Conservation (phyloP, 2,329 filamentous ascomycete genomes). For the Hypoxylon sp. region DNA sequence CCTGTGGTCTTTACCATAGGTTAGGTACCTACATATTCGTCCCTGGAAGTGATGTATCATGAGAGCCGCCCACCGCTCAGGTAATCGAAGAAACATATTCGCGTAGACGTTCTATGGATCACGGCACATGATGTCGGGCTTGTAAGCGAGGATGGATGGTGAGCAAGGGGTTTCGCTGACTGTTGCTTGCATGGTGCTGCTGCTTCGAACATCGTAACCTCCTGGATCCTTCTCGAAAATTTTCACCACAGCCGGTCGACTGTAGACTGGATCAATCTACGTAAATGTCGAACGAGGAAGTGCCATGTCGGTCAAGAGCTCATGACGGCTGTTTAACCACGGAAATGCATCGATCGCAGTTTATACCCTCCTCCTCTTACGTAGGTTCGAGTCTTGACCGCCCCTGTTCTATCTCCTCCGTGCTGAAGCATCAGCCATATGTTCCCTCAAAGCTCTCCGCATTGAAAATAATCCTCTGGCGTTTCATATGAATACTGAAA, state of each 20-base stretch:
- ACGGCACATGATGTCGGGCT: background rate
- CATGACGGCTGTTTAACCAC: conserved; percentile 22
- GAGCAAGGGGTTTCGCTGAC: background rate
- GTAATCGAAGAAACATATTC: background rate
- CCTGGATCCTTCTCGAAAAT: background rate
- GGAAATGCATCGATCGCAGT: conserved; percentile 18
- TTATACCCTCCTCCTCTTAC: conserved; percentile 21
- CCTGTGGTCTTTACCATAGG: too few species aligned
- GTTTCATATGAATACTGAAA: conserved; percentile 29
- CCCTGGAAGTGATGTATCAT: background rate
- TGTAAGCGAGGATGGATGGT: background rate
- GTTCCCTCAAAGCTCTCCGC: background rate
- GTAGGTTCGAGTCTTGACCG: conserved; percentile 11
- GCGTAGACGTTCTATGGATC: background rate
- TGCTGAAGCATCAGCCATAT: conserved; percentile 1
- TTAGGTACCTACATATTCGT: background rate
- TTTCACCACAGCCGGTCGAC: background rate
- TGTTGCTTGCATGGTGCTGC: background rate
- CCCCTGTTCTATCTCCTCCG: background rate
- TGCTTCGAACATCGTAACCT: background rate
- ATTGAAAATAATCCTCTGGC: conserved; percentile 15
- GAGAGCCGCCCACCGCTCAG: background rate
- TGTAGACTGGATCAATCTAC: background rate
- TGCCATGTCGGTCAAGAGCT: background rate
- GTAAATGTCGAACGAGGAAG: conserved; percentile 10